These are phyloP conservation scores for Metschnikowia koreensis DNA, from an alignment of 805 yeast genomes.

Conservation along the genomic window DNA sequence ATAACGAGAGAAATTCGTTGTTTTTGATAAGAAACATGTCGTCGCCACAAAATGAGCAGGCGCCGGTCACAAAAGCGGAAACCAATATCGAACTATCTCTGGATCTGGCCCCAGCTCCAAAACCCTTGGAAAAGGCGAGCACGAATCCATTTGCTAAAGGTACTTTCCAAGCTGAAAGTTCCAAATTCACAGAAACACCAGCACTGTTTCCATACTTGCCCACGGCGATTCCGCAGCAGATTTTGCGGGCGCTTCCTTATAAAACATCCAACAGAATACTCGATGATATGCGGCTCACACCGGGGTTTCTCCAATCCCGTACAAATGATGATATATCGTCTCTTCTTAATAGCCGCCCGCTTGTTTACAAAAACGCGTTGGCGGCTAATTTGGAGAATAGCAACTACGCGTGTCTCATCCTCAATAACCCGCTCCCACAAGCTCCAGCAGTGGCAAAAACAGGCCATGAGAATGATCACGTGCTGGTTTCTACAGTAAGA, in stretches of 20 bases:
- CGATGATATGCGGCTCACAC: conserved; percentile 50
- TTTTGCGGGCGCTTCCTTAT: conserved; percentile 32
- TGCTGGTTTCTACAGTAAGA: conserved; percentile 26
- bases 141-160: conserved; percentile 15
- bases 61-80: not conserved
- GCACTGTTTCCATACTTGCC: conserved; percentile 14
- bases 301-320: conserved; percentile 13
- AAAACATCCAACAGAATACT: conserved; percentile 67
- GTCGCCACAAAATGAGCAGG: not conserved
- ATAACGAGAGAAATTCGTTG: not conserved
- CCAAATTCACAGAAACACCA: not conserved
- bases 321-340: conserved; percentile 5
- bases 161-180: not conserved
- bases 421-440: conserved; percentile 35
- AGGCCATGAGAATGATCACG: conserved; percentile 17
- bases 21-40: not conserved
- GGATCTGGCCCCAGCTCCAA: not conserved
- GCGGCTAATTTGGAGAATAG: conserved; percentile 13
- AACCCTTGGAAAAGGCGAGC: not conserved
- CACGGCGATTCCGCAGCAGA: conserved; percentile 14
- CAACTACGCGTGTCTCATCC: conserved; percentile 25
- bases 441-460: conserved; percentile 31
- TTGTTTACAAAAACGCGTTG: conserved; percentile 34
- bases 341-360: conserved; percentile 30
- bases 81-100: not conserved